Evolutionary conservation across 2,329 filamentous ascomycete genomes (phyloP).

Genomic region (Lasiodiplodia sp.): DNA sequence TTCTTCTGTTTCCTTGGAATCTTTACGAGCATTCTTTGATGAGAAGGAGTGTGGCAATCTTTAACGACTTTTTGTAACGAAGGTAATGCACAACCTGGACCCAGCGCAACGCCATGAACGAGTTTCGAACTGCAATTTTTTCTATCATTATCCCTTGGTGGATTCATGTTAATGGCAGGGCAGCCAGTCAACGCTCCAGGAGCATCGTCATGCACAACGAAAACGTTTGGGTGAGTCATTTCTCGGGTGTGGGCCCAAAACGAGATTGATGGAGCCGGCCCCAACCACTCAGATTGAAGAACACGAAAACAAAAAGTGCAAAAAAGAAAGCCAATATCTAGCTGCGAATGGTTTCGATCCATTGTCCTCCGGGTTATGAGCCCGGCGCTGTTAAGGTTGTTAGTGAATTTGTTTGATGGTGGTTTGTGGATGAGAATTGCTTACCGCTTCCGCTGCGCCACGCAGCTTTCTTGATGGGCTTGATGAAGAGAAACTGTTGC

Average conservation of each 20-base stretch:
- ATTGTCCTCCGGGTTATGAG: slow-evolving; percentile 44
- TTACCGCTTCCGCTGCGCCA: slow-evolving; percentile 29
- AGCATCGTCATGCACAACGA: background rate
- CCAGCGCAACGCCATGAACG: background rate
- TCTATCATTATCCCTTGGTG: background rate
- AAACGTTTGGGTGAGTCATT: slow-evolving; percentile 9
- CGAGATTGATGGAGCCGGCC: background rate
- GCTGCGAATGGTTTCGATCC: slow-evolving; percentile 40
- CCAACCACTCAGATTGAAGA: background rate
- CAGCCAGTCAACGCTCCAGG: slow-evolving; percentile 3
- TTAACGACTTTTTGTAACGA: background rate
- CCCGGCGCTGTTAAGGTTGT: slow-evolving; percentile 34
- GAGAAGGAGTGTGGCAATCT: background rate
- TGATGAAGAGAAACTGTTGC: background rate
- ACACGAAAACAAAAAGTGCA: background rate
- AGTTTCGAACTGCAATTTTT: slow-evolving; percentile 20
- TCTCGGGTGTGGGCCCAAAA: slow-evolving; percentile 7
- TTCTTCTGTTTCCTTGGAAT: background rate
- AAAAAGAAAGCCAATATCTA: slow-evolving; percentile 14
- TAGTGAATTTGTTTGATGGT: slow-evolving; percentile 3
- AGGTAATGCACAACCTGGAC: background rate
- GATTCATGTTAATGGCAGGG: background rate
- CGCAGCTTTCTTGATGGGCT: slow-evolving; percentile 26
- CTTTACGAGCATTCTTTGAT: background rate
- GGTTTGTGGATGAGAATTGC: background rate